Percentiles rank a stretch among this genome's conserved stretches.
Conservation (phyloP, 1,284 basidiomycete species). For the Fomitopsis pinicola region DNA sequence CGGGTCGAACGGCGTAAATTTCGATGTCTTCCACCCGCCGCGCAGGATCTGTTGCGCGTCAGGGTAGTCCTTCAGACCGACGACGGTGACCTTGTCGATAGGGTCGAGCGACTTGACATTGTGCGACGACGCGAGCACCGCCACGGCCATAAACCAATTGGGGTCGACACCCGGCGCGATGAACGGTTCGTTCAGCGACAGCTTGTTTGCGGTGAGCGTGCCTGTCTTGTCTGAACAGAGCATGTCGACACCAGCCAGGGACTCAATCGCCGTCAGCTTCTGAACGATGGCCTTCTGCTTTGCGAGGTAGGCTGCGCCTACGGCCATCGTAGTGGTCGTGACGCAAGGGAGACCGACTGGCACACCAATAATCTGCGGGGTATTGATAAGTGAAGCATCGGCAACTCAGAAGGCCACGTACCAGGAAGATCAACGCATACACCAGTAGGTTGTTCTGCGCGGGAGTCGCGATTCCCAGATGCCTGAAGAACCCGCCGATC, state of each 20-base stretch:
- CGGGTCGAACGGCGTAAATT: constrained; percentile 9
- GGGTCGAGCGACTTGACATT: constrained; percentile 9
- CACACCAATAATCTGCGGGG: constrained; percentile 7
- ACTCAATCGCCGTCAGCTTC: constrained; percentile 55
- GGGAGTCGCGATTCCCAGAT: constrained; percentile 7
- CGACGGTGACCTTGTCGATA: constrained; percentile 8
- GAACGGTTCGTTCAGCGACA: constrained; percentile 20
- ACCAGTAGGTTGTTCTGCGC: constrained; percentile 8
- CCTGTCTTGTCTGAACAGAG: constrained; percentile 57
- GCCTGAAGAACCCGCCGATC: constrained; percentile 10
- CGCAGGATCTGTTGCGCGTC: constrained; percentile 6
- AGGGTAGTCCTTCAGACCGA: constrained; percentile 9
- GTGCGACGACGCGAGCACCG: constrained; percentile 7
- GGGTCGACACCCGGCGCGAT: constrained; percentile 9
- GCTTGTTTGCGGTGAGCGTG: constrained; percentile 53
- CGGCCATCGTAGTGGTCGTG: constrained; percentile 10
- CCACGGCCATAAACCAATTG: constrained; percentile 10
- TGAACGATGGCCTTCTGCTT: constrained; percentile 55
- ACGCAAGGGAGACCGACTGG: constrained; percentile 10
- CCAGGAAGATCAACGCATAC: constrained; percentile 10
- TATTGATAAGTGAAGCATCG: background rate
- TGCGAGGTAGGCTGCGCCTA: constrained; percentile 28
- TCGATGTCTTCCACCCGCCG: constrained; percentile 6
- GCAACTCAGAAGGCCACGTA: background rate
- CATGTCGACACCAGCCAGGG: constrained; percentile 52